Conservation (phyloP, 2,329 filamentous ascomycete genomes). For the Decorospora gaudefroyi region DNA sequence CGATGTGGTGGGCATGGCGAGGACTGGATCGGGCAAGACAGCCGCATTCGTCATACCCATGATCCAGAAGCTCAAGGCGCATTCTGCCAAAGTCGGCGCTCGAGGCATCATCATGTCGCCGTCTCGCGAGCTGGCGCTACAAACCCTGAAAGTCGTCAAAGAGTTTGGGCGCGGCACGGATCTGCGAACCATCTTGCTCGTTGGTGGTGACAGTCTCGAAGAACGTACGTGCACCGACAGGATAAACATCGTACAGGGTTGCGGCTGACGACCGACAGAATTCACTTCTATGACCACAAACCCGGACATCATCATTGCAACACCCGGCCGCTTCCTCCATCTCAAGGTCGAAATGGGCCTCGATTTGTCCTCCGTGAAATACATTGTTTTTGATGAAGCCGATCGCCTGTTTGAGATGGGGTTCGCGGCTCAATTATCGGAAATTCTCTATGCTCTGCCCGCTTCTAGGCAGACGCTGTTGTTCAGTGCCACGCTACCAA, state of each 20-base stretch:
- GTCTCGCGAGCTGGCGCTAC: constrained; percentile 89
- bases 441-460: constrained; percentile 89
- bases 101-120: constrained; percentile 88
- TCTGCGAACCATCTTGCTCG: constrained; percentile 83
- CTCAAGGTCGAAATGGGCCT: constrained; percentile 95
- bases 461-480: constrained; percentile 83
- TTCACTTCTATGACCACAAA: constrained; percentile 92
- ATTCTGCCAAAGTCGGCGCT: constrained; percentile 84
- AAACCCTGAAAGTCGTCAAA: constrained; percentile 95
- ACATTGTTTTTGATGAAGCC: constrained; percentile 97
- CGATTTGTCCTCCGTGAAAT: constrained; percentile 86
- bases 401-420: constrained; percentile 99
- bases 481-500: constrained; percentile 93
- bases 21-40: constrained; percentile 98
- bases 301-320: constrained; percentile 96
- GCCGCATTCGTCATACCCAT: constrained; percentile 98
- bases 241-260: neutral
- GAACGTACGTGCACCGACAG: constrained; percentile 59
- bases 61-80: constrained; percentile 89
- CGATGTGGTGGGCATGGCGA: constrained; percentile 98
- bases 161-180: constrained; percentile 90
- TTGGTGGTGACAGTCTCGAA: constrained; percentile 93
- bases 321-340: constrained; percentile 93
- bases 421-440: constrained; percentile 88
- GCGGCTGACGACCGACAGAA: constrained; percentile 49